Evolutionary conservation across 2,329 filamentous ascomycete genomes (phyloP).

Genomic region (Apiospora koreana): DNA sequence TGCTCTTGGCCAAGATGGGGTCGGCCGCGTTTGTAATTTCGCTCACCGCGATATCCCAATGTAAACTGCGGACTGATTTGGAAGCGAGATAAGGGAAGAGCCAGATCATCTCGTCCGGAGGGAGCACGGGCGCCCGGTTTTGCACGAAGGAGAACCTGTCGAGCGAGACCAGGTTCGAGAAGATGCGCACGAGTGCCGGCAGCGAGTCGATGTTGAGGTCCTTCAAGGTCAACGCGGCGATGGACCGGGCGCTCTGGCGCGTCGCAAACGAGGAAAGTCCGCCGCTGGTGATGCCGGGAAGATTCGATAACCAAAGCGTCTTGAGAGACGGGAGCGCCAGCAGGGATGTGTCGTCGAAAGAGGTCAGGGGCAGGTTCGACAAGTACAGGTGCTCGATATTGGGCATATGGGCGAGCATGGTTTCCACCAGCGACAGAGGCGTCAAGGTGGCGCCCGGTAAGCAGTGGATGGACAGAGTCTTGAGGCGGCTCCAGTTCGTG

Average conservation of each 20-base stretch:
- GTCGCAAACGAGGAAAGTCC: slow-evolving; percentile 61
- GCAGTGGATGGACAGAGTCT: slow-evolving; percentile 60
- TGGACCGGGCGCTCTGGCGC: slow-evolving; percentile 42
- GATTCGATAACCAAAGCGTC: slow-evolving; percentile 55
- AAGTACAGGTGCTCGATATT: slow-evolving; percentile 60
- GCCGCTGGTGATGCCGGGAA: slow-evolving; percentile 55
- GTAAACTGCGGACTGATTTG: slow-evolving; percentile 51
- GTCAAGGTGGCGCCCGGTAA: slow-evolving; percentile 55
- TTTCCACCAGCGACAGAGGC: slow-evolving; percentile 52
- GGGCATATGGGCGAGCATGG: slow-evolving; percentile 52
- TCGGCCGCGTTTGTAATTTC: slow-evolving; percentile 52
- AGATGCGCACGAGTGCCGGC: slow-evolving; percentile 57
- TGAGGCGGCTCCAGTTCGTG: slow-evolving; percentile 55
- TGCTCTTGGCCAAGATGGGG: slow-evolving; percentile 63
- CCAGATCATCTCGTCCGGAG: slow-evolving; percentile 57
- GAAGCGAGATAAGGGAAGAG: slow-evolving; percentile 67
- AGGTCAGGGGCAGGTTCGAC: slow-evolving; percentile 54
- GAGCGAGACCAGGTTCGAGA: slow-evolving; percentile 55
- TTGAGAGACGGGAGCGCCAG: slow-evolving; percentile 55
- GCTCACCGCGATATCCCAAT: slow-evolving; percentile 65
- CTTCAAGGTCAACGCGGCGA: slow-evolving; percentile 55
- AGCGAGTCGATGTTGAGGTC: slow-evolving; percentile 59
- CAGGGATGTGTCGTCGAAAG: slow-evolving; percentile 59
- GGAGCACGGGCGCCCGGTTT: slow-evolving; percentile 53
- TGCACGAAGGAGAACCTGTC: slow-evolving; percentile 57